Conservation (phyloP, 352 stramenopile species). For the Phytophthora uliginosa region DNA sequence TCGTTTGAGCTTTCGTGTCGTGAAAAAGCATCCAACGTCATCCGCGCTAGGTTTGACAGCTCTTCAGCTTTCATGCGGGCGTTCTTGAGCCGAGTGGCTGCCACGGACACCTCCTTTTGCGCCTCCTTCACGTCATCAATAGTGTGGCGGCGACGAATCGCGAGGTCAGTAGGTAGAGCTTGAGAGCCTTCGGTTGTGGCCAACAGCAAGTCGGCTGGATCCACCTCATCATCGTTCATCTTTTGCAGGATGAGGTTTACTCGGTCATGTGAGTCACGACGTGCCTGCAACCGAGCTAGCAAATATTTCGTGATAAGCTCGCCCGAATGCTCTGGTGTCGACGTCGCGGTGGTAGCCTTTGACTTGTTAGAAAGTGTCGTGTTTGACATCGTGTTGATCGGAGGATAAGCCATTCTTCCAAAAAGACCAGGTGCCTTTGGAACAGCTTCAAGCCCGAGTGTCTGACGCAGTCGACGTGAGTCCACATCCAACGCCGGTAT, state of each 20-base stretch:
- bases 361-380: constrained; percentile 12
- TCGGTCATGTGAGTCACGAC: constrained; percentile 49
- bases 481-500: constrained; percentile 71
- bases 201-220: constrained; percentile 60
- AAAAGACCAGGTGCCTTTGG: constrained; percentile 21
- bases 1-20: constrained; percentile 29
- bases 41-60: constrained; percentile 76
- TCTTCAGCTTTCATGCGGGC: constrained; percentile 78
- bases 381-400: constrained; percentile 6
- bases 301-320: constrained; percentile 79
- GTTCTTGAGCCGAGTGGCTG: constrained; percentile 78
- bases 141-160: constrained; percentile 77
- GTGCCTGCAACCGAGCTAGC: constrained; percentile 75
- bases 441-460: constrained; percentile 37
- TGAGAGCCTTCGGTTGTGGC: constrained; percentile 10
- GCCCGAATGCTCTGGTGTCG: constrained; percentile 30
- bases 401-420: constrained; percentile 29
- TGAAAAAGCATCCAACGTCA: constrained; percentile 74
- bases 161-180: constrained; percentile 59
- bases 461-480: constrained; percentile 54
- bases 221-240: constrained; percentile 71
- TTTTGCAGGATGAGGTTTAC: constrained; percentile 74
- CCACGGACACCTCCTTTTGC: constrained; percentile 76
- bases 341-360: constrained; percentile 10
- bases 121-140: constrained; percentile 84